Conservation (phyloP, 352 stramenopile genomes). For the Globisporangium takayamanum region DNA sequence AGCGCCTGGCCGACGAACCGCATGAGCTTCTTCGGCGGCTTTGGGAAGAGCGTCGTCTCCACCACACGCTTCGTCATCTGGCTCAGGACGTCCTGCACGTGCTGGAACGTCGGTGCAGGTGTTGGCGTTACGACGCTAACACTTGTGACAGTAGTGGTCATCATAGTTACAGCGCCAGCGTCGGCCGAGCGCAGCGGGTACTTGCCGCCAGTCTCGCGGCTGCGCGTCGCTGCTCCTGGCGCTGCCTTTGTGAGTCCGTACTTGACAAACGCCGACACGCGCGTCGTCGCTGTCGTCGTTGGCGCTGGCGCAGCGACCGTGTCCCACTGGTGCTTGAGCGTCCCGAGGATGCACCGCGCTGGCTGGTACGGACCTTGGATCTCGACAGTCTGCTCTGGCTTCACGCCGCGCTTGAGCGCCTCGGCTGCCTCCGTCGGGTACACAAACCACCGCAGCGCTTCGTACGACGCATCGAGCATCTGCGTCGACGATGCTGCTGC, state of each 20-base stretch:
- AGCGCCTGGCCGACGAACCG: slow-evolving; percentile 83
- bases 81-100: slow-evolving; percentile 34
- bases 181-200: slow-evolving; percentile 41
- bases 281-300: background rate
- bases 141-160: background rate
- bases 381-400: slow-evolving; percentile 40
- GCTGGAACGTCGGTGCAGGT: slow-evolving; percentile 19
- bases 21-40: slow-evolving; percentile 75
- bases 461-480: slow-evolving; percentile 46
- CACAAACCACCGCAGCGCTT: slow-evolving; percentile 67
- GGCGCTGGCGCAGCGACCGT: background rate
- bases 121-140: background rate
- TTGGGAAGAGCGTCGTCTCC: slow-evolving; percentile 50
- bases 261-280: slow-evolving; percentile 5
- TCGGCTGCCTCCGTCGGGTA: slow-evolving; percentile 80
- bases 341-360: slow-evolving; percentile 32
- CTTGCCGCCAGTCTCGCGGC: slow-evolving; percentile 35
- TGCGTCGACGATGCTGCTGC: slow-evolving; percentile 29
- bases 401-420: slow-evolving; percentile 79
- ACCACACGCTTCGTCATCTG: slow-evolving; percentile 41
- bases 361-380: slow-evolving; percentile 49
- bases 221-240: slow-evolving; percentile 16
- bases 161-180: slow-evolving; percentile 2
- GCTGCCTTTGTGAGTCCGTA: slow-evolving; percentile 10
- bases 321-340: slow-evolving; percentile 45